Base-by-base conservation (phyloP, 768 basidiomycete genomes). In the Xerocomellus chrysenteron region DNA sequence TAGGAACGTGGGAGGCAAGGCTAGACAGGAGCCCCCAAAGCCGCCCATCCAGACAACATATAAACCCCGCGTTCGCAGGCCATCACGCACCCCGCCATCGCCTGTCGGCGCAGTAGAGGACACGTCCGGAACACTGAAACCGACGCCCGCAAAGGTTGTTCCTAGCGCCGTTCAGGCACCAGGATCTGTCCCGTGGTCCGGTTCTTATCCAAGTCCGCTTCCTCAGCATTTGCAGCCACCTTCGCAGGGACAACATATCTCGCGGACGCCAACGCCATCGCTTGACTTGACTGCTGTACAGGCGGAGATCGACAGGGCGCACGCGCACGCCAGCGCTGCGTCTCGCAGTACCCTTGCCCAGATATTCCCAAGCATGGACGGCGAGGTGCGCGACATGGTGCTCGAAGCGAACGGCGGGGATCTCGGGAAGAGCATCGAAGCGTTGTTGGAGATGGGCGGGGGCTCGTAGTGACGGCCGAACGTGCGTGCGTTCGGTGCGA, bases 371-470 rank as follows among this genome's bases (percentile, higher is more conserved):
- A 71, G 70, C 11, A 77, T 90, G 60, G 95, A 98, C 66, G 70
- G 70, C 45, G 95, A 95, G 71, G 84, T 97, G 33, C 81, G 93
- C 41, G 90, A 94, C 56, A 88, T 84, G 83, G 92, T 98, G 36
- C 74, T 96, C 55, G 94, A 96, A 68, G 92, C 91, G 44, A 93
- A 93, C 64, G 83, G 82, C 9, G 90, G 92, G 19, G 93, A 97
- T 75, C 68, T 97, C 55, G 94, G 93, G 41, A 84, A 82, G 79
- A 94, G 92, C 67, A 94, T 96, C 63, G 94, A 96, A 67, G 83
- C 79, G 47, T 68, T 94, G 58, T 73, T 94, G 67, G 92, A 94
- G 74, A 90, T 93, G 79, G 74, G 74, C 44, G 73, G 73, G 42
- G 69, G 67, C 5, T 60, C 65, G 24, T 71, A 53, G 47, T 30